Base-by-base conservation (phyloP, 208 protist species). In the Trypanosoma boissoni region DNA sequence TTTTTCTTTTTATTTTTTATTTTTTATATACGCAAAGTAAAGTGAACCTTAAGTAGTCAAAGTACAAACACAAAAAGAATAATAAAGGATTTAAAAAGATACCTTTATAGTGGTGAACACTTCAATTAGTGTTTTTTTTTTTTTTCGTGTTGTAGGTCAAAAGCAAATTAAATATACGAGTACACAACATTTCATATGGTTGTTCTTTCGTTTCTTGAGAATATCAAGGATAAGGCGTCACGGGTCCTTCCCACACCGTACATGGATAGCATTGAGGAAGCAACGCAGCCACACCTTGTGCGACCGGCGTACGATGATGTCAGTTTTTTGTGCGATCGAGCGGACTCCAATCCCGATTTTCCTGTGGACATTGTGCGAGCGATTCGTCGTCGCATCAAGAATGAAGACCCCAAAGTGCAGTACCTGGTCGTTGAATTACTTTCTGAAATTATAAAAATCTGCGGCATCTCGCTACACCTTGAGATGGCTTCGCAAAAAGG, bases 231-330 rank as follows among this genome's bases (percentile, higher is more conserved):
- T 56, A 79, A 66, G 68, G 80, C 79, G 32, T 70, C 64, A 3
- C 79, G 78, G 24, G 42, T 95, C 16, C 74, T 93, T 39, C 83
- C 86, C 21, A 92, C 80, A 0, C 51, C 74, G 21, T 92, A 88
- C 64, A 87, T 81, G 66, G 78, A 91, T 27, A 77, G 87, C 49
- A 80, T 96, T 5, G 86, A 90, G 64, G 85, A 96, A 62, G 78
- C 76, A 58, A 96, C 90, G 1, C 66, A 59, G 8, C 64, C 86
- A 24, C 45, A 74, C 0, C 74, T 96, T 9, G 51, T 62, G 37
- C 64, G 64, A 31, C 86, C 86, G 8, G 55, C 67, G 9, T 76
- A 72, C 36, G 79, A 92, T 54, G 70, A 80, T 57, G 78, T 91
- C 7, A 60, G 74, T 34, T 81, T 91, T 65, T 72, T 96, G 8